phyloP scores from a whole-genome alignment of 2,329 filamentous ascomycete species.

The Fusarium liriodendri region DNA sequence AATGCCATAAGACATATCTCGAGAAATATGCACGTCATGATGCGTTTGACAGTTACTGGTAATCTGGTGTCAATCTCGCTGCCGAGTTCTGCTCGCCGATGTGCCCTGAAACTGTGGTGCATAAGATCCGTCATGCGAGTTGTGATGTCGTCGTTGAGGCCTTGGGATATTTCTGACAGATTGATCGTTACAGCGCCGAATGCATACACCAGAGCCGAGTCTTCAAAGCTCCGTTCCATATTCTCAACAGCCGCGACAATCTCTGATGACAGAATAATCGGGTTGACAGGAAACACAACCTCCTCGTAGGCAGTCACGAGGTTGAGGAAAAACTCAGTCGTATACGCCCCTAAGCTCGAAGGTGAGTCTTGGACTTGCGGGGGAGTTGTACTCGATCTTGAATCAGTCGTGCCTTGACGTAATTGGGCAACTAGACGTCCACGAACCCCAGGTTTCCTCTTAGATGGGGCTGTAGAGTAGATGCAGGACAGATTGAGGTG shows the following conservation, averaged over 20 bases:
- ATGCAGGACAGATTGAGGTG: conserved; percentile 50
- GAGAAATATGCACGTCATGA: conserved; percentile 63
- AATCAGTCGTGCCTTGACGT: conserved; percentile 40
- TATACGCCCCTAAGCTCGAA: conserved; percentile 34
- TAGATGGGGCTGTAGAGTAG: conserved; percentile 47
- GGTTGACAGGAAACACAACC: conserved; percentile 52
- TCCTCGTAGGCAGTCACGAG: conserved; percentile 50
- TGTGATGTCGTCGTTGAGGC: conserved; percentile 44
- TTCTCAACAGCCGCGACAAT: conserved; percentile 46
- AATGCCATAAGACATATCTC: conserved; percentile 64
- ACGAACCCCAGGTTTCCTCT: conserved; percentile 50
- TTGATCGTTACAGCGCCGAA: conserved; percentile 53
- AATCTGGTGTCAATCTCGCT: conserved; percentile 50
- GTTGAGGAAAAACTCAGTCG: conserved; percentile 47
- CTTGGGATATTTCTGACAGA: conserved; percentile 46
- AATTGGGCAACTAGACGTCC: conserved; percentile 51
- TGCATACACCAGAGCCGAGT: conserved; percentile 51
- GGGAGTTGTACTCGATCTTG: conserved; percentile 24
- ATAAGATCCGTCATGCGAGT: conserved; percentile 46
- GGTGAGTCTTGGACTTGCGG: conserved; percentile 14
- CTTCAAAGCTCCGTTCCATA: conserved; percentile 49
- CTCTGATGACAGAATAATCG: conserved; percentile 47
- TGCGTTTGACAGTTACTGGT: conserved; percentile 55
- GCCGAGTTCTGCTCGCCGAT: conserved; percentile 41
- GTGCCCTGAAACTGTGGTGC: conserved; percentile 41